Evolutionary conservation across 2,329 filamentous ascomycete genomes (phyloP), one percentile per base, ranked within the genome.

Genomic region (Aspergillus texensis): DNA sequence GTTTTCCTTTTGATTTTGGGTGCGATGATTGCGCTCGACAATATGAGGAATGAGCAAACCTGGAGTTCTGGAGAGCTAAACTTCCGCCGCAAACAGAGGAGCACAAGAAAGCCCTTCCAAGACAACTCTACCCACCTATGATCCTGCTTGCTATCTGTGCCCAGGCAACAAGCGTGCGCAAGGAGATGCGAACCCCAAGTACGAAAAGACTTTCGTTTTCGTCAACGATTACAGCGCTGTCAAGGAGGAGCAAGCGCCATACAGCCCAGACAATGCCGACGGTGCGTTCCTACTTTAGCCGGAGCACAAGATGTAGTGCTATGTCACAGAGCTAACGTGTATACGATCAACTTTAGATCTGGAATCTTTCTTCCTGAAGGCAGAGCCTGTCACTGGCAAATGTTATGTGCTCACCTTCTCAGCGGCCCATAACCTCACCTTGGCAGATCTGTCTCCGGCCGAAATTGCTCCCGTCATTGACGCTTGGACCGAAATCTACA

Each of bases 361-460:
- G 39, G 89, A 92, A 57, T 89, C 89, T 9, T 83, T 90, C 34
- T 87, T 99, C 45, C 88, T 99, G 43, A 88, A 88, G 71, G 94
- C 93, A 28, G 88, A 96, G 75, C 85, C 92, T 10, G 94, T 96
- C 62, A 97, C 92, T 57, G 95, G 95, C 67, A 94, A 94, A 82
- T 99, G 95, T 83, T 98, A 96, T 79, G 95, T 99, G 61, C 86
- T 99, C 60, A 97, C 94, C 62, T 99, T 99, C 80, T 95, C 93
- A 9, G 89, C 93, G 3, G 89, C 89, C 68, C 95, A 99, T 80
- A 91, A 97, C 78, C 81, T 96, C 64, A 99, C 95, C 2, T 88
- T 99, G 32, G 94, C 95, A 66, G 95, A 99, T 76, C 92, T 99
- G 84, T 80, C 88, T 0, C 85, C 91, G 3, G 69, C 81, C 6